Base-by-base conservation (phyloP, 164 flowering plant genomes). In the Vitis labrusca region DNA sequence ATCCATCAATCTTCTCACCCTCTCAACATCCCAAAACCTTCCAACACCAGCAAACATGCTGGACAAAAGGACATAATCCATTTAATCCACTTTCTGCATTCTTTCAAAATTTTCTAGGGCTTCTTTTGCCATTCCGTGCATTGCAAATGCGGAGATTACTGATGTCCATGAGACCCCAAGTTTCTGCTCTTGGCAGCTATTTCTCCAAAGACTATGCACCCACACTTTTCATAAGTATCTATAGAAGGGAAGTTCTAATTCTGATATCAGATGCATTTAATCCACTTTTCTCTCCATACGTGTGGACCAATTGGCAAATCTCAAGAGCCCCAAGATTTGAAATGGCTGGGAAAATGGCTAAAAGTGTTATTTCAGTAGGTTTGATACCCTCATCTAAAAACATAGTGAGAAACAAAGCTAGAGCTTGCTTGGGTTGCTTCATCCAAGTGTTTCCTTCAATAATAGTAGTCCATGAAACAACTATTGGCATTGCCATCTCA, bases 401-500 rank as follows among this genome's bases (percentile, higher is more conserved):
- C 93, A 89, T 87, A 66, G 66, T 37, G 14, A 63, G 65, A 76
- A 87, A 89, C 74, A 87, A 66, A 11, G 49, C 49, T 59, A 85
- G 53, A 16, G 90, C 94, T 69, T 82, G 81, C 13, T 30, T 10
- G 19, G 56, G 77, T 58, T 37, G 71, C 67, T 82, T 78, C 68
- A 50, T 69, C 27, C 81, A 68, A 0, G 80, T 68, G 71, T 76
- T 84, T 62, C 87, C 94, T 67, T 86, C 91, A 64, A 87, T 89
- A 11, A 89, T 71, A 3, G 78, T 80, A 57, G 87, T 88, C 88
- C 90, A 86, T 0, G 92, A 86, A 37, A 85, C 82, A 54, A 86
- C 83, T 61, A 69, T 84, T 77, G 71, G 80, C 10, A 11, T 61
- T 0, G 85, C 83, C 91, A 90, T 88, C 67, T 63, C 68, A 50